Base-by-base conservation (phyloP, 1,284 basidiomycete genomes). In the Quambalaria eucalypti region DNA sequence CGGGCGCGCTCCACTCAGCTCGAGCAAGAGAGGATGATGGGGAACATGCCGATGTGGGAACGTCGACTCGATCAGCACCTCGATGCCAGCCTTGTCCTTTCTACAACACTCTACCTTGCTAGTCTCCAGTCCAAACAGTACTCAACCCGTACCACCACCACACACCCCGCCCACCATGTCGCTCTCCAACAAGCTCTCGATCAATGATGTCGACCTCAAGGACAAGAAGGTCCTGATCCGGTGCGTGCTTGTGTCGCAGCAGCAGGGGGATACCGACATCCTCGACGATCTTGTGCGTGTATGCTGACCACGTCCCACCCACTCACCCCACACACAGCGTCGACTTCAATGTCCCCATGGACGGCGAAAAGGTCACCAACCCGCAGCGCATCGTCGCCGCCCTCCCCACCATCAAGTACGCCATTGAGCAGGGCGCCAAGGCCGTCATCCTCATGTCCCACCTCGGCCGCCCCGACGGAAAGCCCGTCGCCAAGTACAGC, bases 341-440 rank as follows among this genome's bases (percentile, higher is more conserved):
- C 70, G 95, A 98, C 83, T 98, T 98, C 81, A 98, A 98, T 79
- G 93, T 98, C 66, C 93, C 93, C 64, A 84, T 89, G 65, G 80
- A 81, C 70, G 80, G 80, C 79, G 82, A 86, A 73, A 85, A 86
- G 77, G 93, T 98, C 81, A 95, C 93, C 54, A 98, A 97, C 81
- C 87, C 90, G 66, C 73, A 75, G 89, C 88, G 93, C 78, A 95
- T 98, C 79, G 86, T 90, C 46, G 93, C 92, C 46, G 93, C 93
- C 36, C 80, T 98, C 55, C 95, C 95, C 40, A 96, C 93, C 36
- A 88, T 98, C 79, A 85, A 89, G 79, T 91, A 93, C 78, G 90
- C 93, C 28, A 81, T 97, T 62, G 86, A 92, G 52, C 82, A 90
- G 66, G 87, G 90, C 61, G 90, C 92, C 60, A 83, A 85, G 69